phyloP scores from a whole-genome alignment of 2,329 filamentous ascomycete species.

The Aspergillus chevalieri region DNA sequence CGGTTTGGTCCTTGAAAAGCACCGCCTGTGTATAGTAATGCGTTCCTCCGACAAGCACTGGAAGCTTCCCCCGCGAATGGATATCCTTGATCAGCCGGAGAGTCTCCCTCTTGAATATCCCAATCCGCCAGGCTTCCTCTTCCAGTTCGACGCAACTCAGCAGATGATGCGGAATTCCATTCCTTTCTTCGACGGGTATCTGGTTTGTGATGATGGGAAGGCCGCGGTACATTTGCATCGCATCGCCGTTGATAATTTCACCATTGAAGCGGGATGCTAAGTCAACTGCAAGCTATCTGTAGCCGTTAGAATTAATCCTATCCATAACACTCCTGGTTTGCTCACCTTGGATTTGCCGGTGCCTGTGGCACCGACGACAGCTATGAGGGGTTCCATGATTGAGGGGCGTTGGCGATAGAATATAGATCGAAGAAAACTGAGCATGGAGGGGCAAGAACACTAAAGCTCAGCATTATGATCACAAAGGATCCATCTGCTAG shows the following conservation, averaged over 20 bases:
- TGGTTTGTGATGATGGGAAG: constrained; percentile 96
- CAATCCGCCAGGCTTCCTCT: constrained; percentile 77
- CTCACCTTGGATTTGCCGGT: constrained; percentile 87
- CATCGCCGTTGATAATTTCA: constrained; percentile 94
- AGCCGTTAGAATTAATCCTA: constrained; percentile 18
- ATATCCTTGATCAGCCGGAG: constrained; percentile 69
- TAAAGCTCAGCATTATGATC: constrained; percentile 8
- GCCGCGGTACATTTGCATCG: constrained; percentile 93
- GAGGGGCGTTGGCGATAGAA: constrained; percentile 11
- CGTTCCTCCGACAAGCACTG: constrained; percentile 88
- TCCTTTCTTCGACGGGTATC: constrained; percentile 66
- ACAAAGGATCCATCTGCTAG: background rate
- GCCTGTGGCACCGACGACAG: constrained; percentile 82
- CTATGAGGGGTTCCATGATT: constrained; percentile 58
- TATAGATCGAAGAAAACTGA: constrained; percentile 19
- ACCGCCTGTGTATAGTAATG: constrained; percentile 92
- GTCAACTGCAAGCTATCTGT: constrained; percentile 73
- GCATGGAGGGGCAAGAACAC: constrained; percentile 16
- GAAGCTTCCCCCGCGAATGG: constrained; percentile 67
- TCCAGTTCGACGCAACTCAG: constrained; percentile 70
- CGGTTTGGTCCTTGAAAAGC: constrained; percentile 68
- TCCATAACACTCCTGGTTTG: background rate
- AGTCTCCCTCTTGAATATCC: constrained; percentile 67
- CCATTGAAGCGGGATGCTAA: constrained; percentile 77
- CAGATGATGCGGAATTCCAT: constrained; percentile 80